Conservation (phyloP, 495 filamentous ascomycete genomes). For the Amphirosellinia nigrospora region DNA sequence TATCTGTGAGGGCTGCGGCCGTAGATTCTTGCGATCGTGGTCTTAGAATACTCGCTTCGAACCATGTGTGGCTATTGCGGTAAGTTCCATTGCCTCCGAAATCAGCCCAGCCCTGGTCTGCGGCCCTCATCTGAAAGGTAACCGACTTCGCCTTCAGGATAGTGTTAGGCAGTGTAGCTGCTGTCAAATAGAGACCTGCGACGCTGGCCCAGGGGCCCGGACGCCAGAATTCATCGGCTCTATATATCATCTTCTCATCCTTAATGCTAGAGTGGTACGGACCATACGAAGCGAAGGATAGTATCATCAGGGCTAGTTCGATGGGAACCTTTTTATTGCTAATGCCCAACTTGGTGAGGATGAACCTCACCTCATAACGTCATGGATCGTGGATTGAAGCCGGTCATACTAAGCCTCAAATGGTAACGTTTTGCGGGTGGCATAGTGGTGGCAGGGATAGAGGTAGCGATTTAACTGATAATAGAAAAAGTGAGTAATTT, state of each 20-base stretch:
- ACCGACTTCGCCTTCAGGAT: slow-evolving; percentile 3
- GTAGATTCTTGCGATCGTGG: not conserved
- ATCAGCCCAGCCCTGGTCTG: slow-evolving; percentile 26
- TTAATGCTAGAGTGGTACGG: not conserved
- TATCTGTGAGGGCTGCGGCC: slow-evolving; percentile 16
- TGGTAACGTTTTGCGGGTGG: not conserved
- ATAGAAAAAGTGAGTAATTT: too few species aligned
- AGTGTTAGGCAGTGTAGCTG: not conserved
- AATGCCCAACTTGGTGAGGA: not conserved
- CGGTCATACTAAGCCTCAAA: not conserved
- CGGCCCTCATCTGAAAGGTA: slow-evolving; percentile 26
- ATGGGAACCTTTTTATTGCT: not conserved
- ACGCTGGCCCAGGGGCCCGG: not conserved
- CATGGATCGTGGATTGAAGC: slow-evolving; percentile 4
- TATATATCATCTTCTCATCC: not conserved
- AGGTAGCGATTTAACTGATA: too few species aligned
- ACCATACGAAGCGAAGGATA: not conserved
- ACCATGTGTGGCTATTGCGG: slow-evolving; percentile 27
- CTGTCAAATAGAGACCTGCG: slow-evolving; percentile 3
- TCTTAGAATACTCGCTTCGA: slow-evolving; percentile 32
- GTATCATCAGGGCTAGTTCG: slow-evolving; percentile 14
- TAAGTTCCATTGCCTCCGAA: slow-evolving; percentile 20
- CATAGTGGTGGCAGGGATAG: not conserved
- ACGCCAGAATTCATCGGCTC: not conserved
- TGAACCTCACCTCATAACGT: slow-evolving; percentile 6